A percentile compares a stretch with the other conserved stretches of the same genome.
Evolutionary conservation across 2,329 filamentous ascomycete species (phyloP).

Genomic region (Xylaria digitata): DNA sequence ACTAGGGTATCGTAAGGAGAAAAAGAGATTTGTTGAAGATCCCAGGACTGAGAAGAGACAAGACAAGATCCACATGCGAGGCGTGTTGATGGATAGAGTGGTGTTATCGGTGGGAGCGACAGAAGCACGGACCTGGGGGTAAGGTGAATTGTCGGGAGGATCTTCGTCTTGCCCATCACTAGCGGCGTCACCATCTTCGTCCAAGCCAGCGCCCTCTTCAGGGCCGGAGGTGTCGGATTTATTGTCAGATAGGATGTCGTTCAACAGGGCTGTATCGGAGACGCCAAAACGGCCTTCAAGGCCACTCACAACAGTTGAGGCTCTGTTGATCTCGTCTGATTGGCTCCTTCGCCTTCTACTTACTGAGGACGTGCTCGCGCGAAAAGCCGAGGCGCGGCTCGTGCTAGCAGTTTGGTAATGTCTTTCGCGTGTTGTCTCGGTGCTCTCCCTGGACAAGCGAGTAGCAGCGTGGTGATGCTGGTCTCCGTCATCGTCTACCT

Average conservation of each 20-base stretch:
- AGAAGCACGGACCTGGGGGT: constrained; percentile 82
- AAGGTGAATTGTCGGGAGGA: constrained; percentile 76
- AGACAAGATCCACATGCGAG: constrained; percentile 88
- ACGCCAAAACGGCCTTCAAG: constrained; percentile 65
- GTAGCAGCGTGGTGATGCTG: constrained; percentile 41
- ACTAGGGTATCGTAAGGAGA: constrained; percentile 89
- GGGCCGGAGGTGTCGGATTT: constrained; percentile 50
- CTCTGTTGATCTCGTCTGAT: constrained; percentile 62
- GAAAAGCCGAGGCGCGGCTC: constrained; percentile 41
- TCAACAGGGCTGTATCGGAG: constrained; percentile 60
- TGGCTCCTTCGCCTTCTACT: constrained; percentile 47
- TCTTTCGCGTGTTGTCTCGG: constrained; percentile 42
- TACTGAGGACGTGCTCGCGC: constrained; percentile 47
- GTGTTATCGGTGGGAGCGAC: constrained; percentile 81
- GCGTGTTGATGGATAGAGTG: constrained; percentile 84
- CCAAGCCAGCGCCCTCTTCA: constrained; percentile 45
- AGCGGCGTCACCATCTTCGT: constrained; percentile 51
- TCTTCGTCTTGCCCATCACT: constrained; percentile 57
- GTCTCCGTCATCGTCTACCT: constrained; percentile 51
- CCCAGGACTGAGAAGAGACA: constrained; percentile 82
- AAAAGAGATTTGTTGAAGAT: constrained; percentile 87
- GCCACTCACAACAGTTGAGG: constrained; percentile 63
- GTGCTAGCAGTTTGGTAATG: constrained; percentile 45
- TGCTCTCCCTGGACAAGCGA: constrained; percentile 39
- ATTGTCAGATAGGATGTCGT: constrained; percentile 58